phyloP scores from a whole-genome alignment of 257 asterid genomes.

The Vinca minor region DNA sequence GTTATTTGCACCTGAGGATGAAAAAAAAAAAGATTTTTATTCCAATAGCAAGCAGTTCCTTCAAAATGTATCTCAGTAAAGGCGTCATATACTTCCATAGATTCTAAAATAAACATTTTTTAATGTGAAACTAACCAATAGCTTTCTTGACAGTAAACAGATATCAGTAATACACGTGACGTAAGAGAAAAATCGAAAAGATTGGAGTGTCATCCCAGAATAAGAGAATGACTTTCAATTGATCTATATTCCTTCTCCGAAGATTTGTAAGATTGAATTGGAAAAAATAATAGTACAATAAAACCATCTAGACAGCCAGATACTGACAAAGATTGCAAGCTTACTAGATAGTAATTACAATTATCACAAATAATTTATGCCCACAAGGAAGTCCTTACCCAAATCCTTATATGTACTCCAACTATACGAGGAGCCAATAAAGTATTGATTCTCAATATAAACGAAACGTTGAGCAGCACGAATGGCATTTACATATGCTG shows the following conservation, averaged over 20 bases:
- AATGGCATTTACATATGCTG: conserved; percentile 87
- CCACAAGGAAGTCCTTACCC: conserved; percentile 39
- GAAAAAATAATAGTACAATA: not conserved
- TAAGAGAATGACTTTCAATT: not conserved
- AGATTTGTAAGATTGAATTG: not conserved
- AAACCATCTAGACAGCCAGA: not conserved
- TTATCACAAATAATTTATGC: not conserved
- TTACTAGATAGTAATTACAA: not conserved
- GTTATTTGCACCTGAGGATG: conserved; percentile 74
- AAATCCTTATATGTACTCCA: conserved; percentile 77
- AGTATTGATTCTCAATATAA: conserved; percentile 94
- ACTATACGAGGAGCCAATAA: conserved; percentile 88
- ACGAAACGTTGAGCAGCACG: conserved; percentile 94
- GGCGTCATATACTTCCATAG: not conserved
- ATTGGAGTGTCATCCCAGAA: not conserved
- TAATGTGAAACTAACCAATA: not conserved
- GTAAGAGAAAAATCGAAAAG: not conserved
- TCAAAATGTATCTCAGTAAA: not conserved
- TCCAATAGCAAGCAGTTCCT: not conserved
- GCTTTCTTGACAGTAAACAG: not conserved
- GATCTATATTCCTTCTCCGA: not conserved
- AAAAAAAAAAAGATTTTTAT: conserved; percentile 4
- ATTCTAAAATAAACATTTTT: not conserved
- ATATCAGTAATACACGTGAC: not conserved
- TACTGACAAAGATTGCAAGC: not conserved